phyloP scores from a whole-genome alignment of 148 eudicot genomes.

The Vaccinium darrowii region DNA sequence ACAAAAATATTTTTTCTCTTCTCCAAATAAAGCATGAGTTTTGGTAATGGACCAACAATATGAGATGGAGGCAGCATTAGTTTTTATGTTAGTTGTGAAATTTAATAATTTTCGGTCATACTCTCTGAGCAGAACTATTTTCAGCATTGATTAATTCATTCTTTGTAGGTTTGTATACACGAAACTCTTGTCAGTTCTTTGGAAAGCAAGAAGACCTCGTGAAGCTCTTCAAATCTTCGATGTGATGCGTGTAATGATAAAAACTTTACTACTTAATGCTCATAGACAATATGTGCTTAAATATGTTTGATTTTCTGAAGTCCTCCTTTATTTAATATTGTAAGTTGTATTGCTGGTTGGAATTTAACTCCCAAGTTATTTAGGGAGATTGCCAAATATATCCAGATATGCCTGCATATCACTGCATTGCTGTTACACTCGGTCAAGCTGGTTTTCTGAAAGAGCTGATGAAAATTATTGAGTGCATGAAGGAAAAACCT shows the following conservation, averaged over 20 bases:
- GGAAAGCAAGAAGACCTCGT: conserved; percentile 69
- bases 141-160: background rate
- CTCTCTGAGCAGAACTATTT: background rate
- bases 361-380: conserved; percentile 28
- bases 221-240: conserved; percentile 85
- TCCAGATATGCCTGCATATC: conserved; percentile 98
- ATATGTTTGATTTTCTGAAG: conserved; percentile 1
- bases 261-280: conserved; percentile 7
- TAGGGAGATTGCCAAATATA: conserved; percentile 83
- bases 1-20: background rate
- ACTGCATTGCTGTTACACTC: conserved; percentile 73
- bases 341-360: conserved; percentile 20
- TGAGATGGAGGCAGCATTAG: background rate
- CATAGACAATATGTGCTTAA: background rate
- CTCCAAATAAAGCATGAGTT: background rate
- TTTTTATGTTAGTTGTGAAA: background rate
- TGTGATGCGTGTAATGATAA: conserved; percentile 71
- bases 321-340: conserved; percentile 12
- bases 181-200: conserved; percentile 81
- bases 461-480: conserved; percentile 67
- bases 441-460: conserved; percentile 93
- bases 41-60: background rate
- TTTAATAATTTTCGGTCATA: background rate
- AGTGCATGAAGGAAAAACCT: conserved; percentile 76
- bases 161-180: conserved; percentile 86